Conservation (phyloP, 2,329 filamentous ascomycete genomes). For the Calonectria naviculata region DNA sequence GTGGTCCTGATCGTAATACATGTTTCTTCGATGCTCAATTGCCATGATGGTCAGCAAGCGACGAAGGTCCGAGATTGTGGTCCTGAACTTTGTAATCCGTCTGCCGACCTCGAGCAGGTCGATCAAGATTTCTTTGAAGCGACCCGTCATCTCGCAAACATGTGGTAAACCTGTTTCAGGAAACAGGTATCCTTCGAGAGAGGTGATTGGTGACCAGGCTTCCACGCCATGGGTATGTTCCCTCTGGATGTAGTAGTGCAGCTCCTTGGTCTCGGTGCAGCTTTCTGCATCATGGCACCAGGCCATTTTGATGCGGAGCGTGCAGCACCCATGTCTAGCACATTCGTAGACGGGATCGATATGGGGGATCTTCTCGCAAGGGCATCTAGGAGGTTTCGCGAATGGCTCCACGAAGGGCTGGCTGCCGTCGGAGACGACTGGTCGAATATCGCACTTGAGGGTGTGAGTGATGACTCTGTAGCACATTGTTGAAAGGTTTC, state of each 20-base stretch:
- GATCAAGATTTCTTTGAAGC: neutral
- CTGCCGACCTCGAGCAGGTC: neutral
- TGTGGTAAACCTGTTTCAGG: neutral
- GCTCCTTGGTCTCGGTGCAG: slow-evolving; percentile 14
- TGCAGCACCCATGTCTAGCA: slow-evolving; percentile 42
- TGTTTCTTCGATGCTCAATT: neutral
- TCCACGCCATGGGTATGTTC: neutral
- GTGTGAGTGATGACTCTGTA: slow-evolving; percentile 40
- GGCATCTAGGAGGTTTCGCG: slow-evolving; percentile 29
- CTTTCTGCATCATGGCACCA: slow-evolving; percentile 25
- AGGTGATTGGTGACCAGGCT: neutral
- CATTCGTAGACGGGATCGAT: slow-evolving; percentile 30
- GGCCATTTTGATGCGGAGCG: slow-evolving; percentile 22
- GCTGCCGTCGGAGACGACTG: slow-evolving; percentile 38
- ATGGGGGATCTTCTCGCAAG: slow-evolving; percentile 20
- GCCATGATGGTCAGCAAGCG: neutral
- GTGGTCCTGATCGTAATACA: no score
- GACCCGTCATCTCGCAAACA: neutral
- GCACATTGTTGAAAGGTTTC: slow-evolving; percentile 30
- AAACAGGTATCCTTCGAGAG: neutral
- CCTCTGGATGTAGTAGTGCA: slow-evolving; percentile 36
- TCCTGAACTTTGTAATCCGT: neutral
- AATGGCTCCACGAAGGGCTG: slow-evolving; percentile 39
- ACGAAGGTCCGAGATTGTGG: neutral
- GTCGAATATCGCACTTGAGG: slow-evolving; percentile 43